These are phyloP conservation scores for Moesziomyces sp. DNA, from an alignment of 1,284 basidiomycete genomes.

Conservation along the genomic window DNA sequence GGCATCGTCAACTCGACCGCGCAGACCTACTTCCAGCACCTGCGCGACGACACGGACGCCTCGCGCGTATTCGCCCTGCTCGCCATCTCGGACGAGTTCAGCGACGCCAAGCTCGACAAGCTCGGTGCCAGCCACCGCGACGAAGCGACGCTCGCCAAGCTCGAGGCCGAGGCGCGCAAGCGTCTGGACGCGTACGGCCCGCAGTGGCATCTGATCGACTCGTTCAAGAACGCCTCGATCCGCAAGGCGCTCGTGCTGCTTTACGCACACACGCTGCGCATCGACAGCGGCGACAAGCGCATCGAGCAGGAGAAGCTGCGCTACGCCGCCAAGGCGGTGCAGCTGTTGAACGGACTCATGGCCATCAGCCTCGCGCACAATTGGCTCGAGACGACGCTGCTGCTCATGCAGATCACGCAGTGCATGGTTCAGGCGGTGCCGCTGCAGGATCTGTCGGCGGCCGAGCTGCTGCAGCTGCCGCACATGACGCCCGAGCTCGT, in stretches of 20 bases:
- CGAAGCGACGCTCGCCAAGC: conserved; percentile 62
- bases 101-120: conserved; percentile 70
- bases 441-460: conserved; percentile 34
- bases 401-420: conserved; percentile 84
- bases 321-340: conserved; percentile 54
- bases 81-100: conserved; percentile 79
- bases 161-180: conserved; percentile 71
- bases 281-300: conserved; percentile 44
- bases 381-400: conserved; percentile 86
- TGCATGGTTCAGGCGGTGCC: conserved; percentile 85
- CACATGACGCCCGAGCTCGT: conserved; percentile 49
- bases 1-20: conserved; percentile 86
- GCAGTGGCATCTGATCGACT: conserved; percentile 44
- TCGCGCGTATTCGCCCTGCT: conserved; percentile 81
- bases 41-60: conserved; percentile 83
- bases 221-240: conserved; percentile 53
- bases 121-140: conserved; percentile 42
- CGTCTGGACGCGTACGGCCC: conserved; percentile 35
- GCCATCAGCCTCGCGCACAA: conserved; percentile 86
- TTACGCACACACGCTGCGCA: conserved; percentile 85
- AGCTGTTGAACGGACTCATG: conserved; percentile 82
- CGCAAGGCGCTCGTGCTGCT: conserved; percentile 72
- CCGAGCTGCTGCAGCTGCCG: conserved; percentile 64
- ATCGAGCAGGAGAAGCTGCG: conserved; percentile 47
- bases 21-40: conserved; percentile 85